These are phyloP conservation scores for Thelonectria blattea DNA, from an alignment of 2,329 filamentous ascomycete species.

Conservation along the genomic window DNA sequence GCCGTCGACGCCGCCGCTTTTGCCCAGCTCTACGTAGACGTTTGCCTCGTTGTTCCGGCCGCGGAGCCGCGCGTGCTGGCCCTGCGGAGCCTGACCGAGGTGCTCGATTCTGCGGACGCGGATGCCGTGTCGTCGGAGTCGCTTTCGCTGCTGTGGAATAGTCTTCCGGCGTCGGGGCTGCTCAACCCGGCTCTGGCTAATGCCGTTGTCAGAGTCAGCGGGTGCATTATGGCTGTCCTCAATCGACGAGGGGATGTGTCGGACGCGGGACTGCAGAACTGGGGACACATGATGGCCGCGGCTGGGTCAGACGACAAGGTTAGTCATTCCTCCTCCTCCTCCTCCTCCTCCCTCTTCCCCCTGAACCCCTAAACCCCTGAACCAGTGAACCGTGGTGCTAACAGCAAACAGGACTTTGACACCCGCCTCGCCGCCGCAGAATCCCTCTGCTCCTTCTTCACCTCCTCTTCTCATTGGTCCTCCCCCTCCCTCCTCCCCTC, in stretches of 20 bases:
- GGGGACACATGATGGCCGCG: conserved; percentile 58
- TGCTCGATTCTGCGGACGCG: conserved; percentile 48
- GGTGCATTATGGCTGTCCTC: conserved; percentile 50
- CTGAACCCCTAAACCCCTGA: neutral
- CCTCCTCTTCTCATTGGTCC: conserved; percentile 22
- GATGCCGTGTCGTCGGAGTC: conserved; percentile 40
- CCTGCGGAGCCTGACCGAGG: conserved; percentile 53
- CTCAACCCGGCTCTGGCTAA: conserved; percentile 58
- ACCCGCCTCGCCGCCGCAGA: conserved; percentile 65
- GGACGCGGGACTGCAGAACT: conserved; percentile 41
- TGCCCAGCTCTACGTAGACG: conserved; percentile 50
- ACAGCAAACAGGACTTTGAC: conserved; percentile 64
- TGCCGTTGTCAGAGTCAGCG: conserved; percentile 55
- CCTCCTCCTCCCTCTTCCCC: too few species aligned
- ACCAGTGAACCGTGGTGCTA: neutral
- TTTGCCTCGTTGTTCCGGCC: conserved; percentile 46
- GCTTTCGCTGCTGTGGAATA: conserved; percentile 50
- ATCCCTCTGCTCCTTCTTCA: conserved; percentile 61
- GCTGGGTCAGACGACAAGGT: conserved; percentile 58
- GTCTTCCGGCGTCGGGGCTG: conserved; percentile 42
- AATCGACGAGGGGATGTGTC: conserved; percentile 28
- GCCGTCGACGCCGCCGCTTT: conserved; percentile 42
- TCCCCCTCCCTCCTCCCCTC: conserved; percentile 56
- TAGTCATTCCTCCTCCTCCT: conserved; percentile 24
- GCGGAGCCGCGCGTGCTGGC: conserved; percentile 55